Base-by-base conservation (phyloP, 805 yeast species). In the Candida manassasensis region DNA sequence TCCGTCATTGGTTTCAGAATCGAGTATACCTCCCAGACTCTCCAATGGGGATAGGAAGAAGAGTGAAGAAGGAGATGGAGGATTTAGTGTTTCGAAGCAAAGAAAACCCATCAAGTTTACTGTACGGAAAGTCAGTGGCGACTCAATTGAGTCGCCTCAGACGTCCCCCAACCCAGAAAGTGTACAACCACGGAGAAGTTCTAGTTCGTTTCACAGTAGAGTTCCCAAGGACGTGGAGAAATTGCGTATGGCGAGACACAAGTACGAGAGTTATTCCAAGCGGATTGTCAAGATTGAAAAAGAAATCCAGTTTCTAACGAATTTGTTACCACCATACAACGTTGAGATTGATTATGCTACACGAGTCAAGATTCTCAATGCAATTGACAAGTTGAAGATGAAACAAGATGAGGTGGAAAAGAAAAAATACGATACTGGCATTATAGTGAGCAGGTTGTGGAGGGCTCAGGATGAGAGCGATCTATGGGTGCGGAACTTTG, bases 261-360 rank as follows among this genome's bases (percentile, higher is more conserved):
- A 61, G 41, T 61, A 61, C 39, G 69, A 65, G 33, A 55, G 47
- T 38, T 60, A 56, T 35, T 50, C 42, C 16, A 44, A 43, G 19
- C 49, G 59, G 21, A 57, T 63, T n/a, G 50, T 37, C 18, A 67
- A 66, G 39, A 64, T 67, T 30, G 49, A 62, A 12, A 65, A 66
- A 47, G 73, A 67, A 36, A 57, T 67, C 15, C 48, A 44, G 11
- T 67, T 65, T 39, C 58, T 67, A 39, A 42, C 53, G 14, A 59
- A 57, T 27, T 52, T 66, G 24, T 60, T 67, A 27, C 73, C 73
- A 2, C 73, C 73, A 2, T 61, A 54, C 43, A 65, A 64, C 37
- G 69, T 65, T 17, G 71, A 67, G 38, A 48, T 66, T 11, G 71
- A 67, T 42, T 67, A 66, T 34, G 55, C 57, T 13, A 65, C 71